Evolutionary conservation across 768 basidiomycete genomes (phyloP), one percentile per base, ranked within the genome.

Genomic region (Russula virescens): DNA sequence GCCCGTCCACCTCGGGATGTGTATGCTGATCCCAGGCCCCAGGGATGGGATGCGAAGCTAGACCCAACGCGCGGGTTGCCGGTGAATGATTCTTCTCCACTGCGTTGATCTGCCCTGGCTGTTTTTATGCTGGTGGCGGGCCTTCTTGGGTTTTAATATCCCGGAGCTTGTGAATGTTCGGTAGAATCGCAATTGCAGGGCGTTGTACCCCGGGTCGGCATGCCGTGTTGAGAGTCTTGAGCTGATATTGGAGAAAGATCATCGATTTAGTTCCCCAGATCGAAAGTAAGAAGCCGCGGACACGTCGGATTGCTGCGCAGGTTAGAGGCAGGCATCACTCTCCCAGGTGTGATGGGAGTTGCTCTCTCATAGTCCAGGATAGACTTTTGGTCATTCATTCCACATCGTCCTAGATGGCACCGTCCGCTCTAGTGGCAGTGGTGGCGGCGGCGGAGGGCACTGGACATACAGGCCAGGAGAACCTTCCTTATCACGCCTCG

Each of bases 401-500:
- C n/a, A 51, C 42, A 23, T 62, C 61, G 55, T n/a, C 34, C 23
- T 50, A 1, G 34, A 28, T 55, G 11, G 45, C 45, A 42, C 49
- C 60, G 53, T 55, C 53, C 43, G 46, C 46, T 48, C 35, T 45
- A 50, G 63, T 45, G 53, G 52, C 51, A 28, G 53, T 48, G 52
- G 51, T 35, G 63, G 57, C 23, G 55, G 40, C 61, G 58, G 58
- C 53, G 25, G 62, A 48, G 51, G 58, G 58, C 58, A 52, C 53
- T 63, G 58, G 58, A 38, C 48, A 62, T 45, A 34, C 28, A 35
- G 38, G 26, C 35, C 50, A 65, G 69, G 59, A 50, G 58, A 67
- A 69, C 50, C 73, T 78, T 76, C 77, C 81, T 80, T 80, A 82
- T 81, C 80, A 76, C 73, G 79, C 78, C 78, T 58, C 62, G 28